Base-by-base conservation (phyloP, 768 basidiomycete species). In the Cantharellus cinnabarinus region DNA sequence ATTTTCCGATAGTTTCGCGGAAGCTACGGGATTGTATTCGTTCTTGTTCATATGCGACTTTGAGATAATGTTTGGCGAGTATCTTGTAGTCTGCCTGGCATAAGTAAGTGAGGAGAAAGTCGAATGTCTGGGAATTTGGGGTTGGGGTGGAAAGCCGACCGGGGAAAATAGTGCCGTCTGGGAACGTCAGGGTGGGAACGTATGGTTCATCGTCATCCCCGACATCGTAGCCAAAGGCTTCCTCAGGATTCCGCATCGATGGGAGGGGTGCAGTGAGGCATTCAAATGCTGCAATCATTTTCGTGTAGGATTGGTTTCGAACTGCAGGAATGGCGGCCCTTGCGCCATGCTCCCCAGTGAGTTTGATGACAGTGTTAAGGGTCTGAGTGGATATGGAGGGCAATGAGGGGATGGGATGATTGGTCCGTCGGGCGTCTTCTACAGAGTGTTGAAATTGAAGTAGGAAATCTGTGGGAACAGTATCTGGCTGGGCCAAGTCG, bases 201-300 rank as follows among this genome's bases (percentile, higher is more conserved):
- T 60, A 54, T 39, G 62, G 58, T 35, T 79, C 79, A 42, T 83
- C 78, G 56, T 87, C 79, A 37, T 76, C 76, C 35, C 76, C 82
- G 29, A 83, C 81, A 51, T 83, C 82, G 66, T 81, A 83, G 7
- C 78, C 74, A 52, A 3, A 75, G 70, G 61, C 76, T 73, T 58
- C 74, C 70, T 63, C 74, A 71, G 44, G 63, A 60, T 66, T 74
- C 70, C 41, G n/a, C 2, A 54, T n/a, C 14, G 54, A 68, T 5
- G 82, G 80, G 38, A 87, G 73, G 14, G 84, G 83, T 54, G 79
- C 75, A 0, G 86, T 85, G 60, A 88, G 77, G 38, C 84, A 79
- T 64, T 89, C 87, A 65, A 88, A 89, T 1, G 81, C 75, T 65
- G 80, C 78, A 3, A 89, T 76, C 66, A 89, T 75, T 63, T 77